These are phyloP conservation scores for Aspergillus udagawae DNA, from an alignment of 2,329 filamentous ascomycete genomes.

Conservation along the genomic window DNA sequence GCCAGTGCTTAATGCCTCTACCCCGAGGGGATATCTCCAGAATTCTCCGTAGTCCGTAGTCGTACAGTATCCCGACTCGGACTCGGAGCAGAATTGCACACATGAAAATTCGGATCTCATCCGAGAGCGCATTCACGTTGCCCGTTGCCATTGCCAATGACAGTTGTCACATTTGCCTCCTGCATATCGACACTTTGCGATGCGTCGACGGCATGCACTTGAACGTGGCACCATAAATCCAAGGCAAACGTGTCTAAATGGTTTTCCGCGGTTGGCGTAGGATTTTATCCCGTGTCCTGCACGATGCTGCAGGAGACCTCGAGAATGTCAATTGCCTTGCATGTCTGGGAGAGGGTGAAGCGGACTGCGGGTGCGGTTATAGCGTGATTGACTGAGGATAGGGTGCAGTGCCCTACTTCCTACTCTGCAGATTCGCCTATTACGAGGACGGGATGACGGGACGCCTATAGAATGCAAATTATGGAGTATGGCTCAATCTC, in stretches of 20 bases:
- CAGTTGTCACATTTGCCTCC: neutral
- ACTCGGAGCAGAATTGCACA: neutral
- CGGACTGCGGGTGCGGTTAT: neutral
- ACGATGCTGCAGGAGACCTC: neutral
- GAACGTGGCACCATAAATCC: neutral
- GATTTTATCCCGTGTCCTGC: neutral
- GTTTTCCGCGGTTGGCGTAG: neutral
- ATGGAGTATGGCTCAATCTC: too few relatives aligned
- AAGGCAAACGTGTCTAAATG: neutral
- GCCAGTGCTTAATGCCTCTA: neutral
- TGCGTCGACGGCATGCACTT: neutral
- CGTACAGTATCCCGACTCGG: neutral
- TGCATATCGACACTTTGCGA: neutral
- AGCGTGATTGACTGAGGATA: neutral
- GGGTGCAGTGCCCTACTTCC: neutral
- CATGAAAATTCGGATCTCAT: too few relatives aligned
- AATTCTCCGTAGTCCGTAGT: neutral
- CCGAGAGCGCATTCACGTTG: too few relatives aligned
- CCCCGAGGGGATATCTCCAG: neutral
- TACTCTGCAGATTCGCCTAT: too few relatives aligned
- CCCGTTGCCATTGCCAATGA: too few relatives aligned
- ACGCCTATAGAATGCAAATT: too few relatives aligned
- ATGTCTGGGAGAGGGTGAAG: constrained; percentile 1
- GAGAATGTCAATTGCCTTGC: neutral
- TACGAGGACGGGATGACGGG: too few relatives aligned